phyloP scores from a whole-genome alignment of 345 rosid genomes.

The Arabis alpina region DNA sequence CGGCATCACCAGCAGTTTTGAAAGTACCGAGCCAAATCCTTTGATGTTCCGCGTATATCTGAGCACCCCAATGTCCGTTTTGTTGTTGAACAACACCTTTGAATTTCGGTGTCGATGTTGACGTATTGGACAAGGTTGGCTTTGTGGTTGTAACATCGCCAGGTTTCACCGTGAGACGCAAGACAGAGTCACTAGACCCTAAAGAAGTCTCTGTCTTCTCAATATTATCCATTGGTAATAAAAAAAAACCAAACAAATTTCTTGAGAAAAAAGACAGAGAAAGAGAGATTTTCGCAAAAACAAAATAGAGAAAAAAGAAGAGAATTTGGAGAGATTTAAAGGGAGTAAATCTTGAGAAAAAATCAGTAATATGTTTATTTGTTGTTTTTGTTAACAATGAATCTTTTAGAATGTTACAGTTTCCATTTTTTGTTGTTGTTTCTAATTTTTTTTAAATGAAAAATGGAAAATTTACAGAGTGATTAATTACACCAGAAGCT shows the following conservation, averaged over 20 bases:
- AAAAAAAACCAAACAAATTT: neutral
- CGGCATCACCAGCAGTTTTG: conserved; percentile 61
- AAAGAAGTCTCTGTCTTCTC: conserved; percentile 40
- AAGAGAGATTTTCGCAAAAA: neutral
- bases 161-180: conserved; percentile 16
- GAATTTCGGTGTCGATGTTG: conserved; percentile 40
- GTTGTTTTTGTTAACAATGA: conserved; percentile 17
- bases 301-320: conserved; percentile 13
- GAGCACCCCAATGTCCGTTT: conserved; percentile 74
- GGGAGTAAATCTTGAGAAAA: conserved; percentile 39
- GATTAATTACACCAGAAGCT: conserved; percentile 23
- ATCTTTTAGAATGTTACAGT: conserved; percentile 39
- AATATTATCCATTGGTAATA: conserved; percentile 40
- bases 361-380: conserved; percentile 31
- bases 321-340: conserved; percentile 41
- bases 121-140: conserved; percentile 8
- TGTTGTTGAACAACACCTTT: conserved; percentile 64
- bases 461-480: conserved; percentile 35
- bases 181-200: conserved; percentile 31
- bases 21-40: conserved; percentile 81
- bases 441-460: neutral
- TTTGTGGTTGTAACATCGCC: neutral
- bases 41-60: conserved; percentile 58
- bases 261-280: neutral
- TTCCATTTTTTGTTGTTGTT: conserved; percentile 33